Percentiles rank a stretch among this genome's conserved stretches.
These are phyloP conservation scores for Vigna trinervia DNA, from an alignment of 306 rosid genomes.

Conservation along the genomic window DNA sequence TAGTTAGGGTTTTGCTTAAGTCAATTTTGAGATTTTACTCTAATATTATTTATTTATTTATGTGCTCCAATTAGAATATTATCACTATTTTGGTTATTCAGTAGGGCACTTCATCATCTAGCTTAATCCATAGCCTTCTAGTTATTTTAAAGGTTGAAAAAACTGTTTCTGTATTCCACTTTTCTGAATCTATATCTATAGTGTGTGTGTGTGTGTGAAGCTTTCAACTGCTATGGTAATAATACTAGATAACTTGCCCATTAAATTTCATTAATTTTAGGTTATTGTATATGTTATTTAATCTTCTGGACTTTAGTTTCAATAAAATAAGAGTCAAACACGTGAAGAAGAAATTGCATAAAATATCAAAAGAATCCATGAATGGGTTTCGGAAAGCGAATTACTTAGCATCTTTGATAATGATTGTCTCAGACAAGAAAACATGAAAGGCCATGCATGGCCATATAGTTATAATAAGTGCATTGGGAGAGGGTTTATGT, in stretches of 20 bases:
- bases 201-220: slow-evolving; percentile 47
- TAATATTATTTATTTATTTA: background rate
- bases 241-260: slow-evolving; percentile 41
- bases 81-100: slow-evolving; percentile 42
- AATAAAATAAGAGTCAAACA: slow-evolving; percentile 38
- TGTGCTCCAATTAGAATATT: background rate
- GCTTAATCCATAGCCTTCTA: slow-evolving; percentile 24
- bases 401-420: slow-evolving; percentile 47
- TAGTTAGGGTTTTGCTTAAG: slow-evolving; percentile 43
- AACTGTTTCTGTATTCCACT: slow-evolving; percentile 12
- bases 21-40: slow-evolving; percentile 13
- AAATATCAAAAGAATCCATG: slow-evolving; percentile 22
- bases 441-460: slow-evolving; percentile 17
- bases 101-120: slow-evolving; percentile 42
- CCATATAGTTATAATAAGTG: slow-evolving; percentile 18
- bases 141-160: slow-evolving; percentile 41
- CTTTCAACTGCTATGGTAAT: slow-evolving; percentile 46
- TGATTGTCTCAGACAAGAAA: slow-evolving; percentile 52
- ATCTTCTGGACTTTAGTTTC: slow-evolving; percentile 38
- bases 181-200: slow-evolving; percentile 19
- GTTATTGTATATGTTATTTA: slow-evolving; percentile 2
- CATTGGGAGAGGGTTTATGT: slow-evolving; percentile 30
- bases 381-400: slow-evolving; percentile 29
- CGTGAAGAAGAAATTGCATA: slow-evolving; percentile 38
- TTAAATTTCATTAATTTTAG: slow-evolving; percentile 12